Evolutionary conservation across 176 grass and related monocot genomes (phyloP).

Genomic region (Olyra latifolia): DNA sequence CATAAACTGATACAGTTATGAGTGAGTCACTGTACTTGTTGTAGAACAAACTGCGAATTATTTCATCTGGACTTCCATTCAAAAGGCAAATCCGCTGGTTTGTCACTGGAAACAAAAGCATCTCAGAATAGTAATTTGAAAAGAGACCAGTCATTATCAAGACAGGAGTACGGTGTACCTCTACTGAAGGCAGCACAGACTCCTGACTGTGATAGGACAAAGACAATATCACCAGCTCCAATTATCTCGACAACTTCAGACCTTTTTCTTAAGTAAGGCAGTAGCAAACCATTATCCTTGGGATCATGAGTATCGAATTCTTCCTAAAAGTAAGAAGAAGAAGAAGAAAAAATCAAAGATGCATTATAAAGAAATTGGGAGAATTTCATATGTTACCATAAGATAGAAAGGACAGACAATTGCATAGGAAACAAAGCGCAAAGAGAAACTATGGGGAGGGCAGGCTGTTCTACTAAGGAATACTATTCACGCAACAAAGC

Average conservation of each 20-base stretch:
- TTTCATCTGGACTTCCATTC: slow-evolving; percentile 72
- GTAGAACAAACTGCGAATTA: slow-evolving; percentile 66
- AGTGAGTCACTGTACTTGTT: slow-evolving; percentile 70
- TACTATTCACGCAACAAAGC: not conserved
- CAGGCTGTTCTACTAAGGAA: not conserved
- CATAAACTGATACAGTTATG: slow-evolving; percentile 67
- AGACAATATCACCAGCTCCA: slow-evolving; percentile 64
- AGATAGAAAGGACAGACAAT: not conserved
- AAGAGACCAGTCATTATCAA: slow-evolving; percentile 6
- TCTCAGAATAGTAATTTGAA: slow-evolving; percentile 19
- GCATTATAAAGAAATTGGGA: not conserved
- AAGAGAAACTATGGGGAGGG: not conserved
- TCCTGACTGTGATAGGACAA: slow-evolving; percentile 66
- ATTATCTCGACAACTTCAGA: slow-evolving; percentile 71
- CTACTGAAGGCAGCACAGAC: slow-evolving; percentile 70
- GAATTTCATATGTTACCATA: not conserved
- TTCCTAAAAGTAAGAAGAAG: slow-evolving; percentile 42
- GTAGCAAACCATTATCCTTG: slow-evolving; percentile 43
- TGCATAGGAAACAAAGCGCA: not conserved
- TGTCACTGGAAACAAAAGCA: slow-evolving; percentile 46
- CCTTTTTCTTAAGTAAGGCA: slow-evolving; percentile 59
- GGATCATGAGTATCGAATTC: slow-evolving; percentile 70
- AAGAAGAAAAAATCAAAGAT: slow-evolving; percentile 14
- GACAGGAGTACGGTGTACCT: slow-evolving; percentile 48
- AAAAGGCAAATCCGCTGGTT: slow-evolving; percentile 68